Evolutionary conservation across 176 grass and related monocot species (phyloP), one percentile per base, ranked within the genome.

Genomic region (Metroxylon sagu): DNA sequence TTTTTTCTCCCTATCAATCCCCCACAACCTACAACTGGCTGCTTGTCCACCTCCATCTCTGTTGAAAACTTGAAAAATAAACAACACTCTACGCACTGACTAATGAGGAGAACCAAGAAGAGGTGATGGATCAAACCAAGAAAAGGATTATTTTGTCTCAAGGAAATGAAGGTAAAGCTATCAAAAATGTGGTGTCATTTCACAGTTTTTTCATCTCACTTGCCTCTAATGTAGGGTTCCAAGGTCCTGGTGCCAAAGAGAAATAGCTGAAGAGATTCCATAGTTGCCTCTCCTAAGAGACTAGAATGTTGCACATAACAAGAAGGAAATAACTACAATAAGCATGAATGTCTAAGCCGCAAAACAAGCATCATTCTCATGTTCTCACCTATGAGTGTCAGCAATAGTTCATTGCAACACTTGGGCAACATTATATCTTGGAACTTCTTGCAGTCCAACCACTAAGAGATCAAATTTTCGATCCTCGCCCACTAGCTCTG

Each of bases 1-100:
- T 89, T 89, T 60, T 89, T 89, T 56, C 85, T 80, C 39, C 80
- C 80, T 62, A 88, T 83, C 31, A 88, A 52, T 5, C 85, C 80
- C 2, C 80, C 80, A 0, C 49, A 77, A n/a, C 80, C 85, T 70
- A 72, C 69, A 2, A 80, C 72, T 5, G 64, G 53, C 12, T 80
- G 64, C 65, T 80, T 71, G 8, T 89, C 80, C 43, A 80, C 69
- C 51, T 80, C 74, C 52, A 89, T 70, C 29, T 89, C 85, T 89
- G 16, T 35, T 12, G 8, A 28, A 28, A 6, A 4, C 7, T 16
- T 14, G 4, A 31, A 60, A 30, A n/a, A 31, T 60, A 3, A 31
- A 55, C 48, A 77, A 23, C 21, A 23, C 21, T 23, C 21, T 23
- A 23, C 21, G 1, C 21, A 18, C 48, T 31, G 29, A 7, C 18